Percentiles rank a stretch among this genome's conserved stretches.
These are phyloP conservation scores for Pseudogymnoascus sp. DNA, from an alignment of 2,329 filamentous ascomycete species.

Conservation along the genomic window DNA sequence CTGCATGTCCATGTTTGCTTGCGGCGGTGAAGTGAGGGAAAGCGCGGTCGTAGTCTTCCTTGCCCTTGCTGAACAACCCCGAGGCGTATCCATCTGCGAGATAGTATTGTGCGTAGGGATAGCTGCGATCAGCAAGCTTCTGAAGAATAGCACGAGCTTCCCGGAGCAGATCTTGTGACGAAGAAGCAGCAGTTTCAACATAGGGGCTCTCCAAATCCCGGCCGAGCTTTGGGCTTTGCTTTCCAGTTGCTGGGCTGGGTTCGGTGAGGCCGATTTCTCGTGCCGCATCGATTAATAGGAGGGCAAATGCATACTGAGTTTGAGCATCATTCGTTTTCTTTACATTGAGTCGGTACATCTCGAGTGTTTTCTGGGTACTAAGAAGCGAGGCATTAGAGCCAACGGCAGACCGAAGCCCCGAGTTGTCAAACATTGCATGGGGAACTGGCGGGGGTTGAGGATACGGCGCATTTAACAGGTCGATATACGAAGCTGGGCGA, in stretches of 20 bases:
- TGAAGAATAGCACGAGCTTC: conserved; percentile 88
- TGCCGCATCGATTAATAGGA: conserved; percentile 85
- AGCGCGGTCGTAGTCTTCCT: conserved; percentile 81
- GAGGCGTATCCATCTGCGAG: conserved; percentile 90
- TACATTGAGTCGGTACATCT: conserved; percentile 95
- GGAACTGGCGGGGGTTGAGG: conserved; percentile 29
- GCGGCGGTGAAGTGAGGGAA: conserved; percentile 90
- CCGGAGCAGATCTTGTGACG: conserved; percentile 61
- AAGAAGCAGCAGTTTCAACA: conserved; percentile 39
- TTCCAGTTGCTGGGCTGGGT: conserved; percentile 26
- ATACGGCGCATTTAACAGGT: conserved; percentile 46
- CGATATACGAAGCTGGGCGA: conserved; percentile 31
- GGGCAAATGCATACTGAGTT: conserved; percentile 91
- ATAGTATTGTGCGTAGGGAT: conserved; percentile 97
- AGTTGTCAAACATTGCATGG: conserved; percentile 58
- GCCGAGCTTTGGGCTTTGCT: conserved; percentile 36
- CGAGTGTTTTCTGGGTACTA: conserved; percentile 84
- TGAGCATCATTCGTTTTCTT: conserved; percentile 91
- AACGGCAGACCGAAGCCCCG: conserved; percentile 65
- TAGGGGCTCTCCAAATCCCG: conserved; percentile 41
- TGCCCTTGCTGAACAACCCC: conserved; percentile 89
- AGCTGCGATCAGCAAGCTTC: conserved; percentile 74
- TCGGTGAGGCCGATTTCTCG: conserved; percentile 62
- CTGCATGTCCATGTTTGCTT: conserved; percentile 93
- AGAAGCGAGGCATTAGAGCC: conserved; percentile 87